These are phyloP conservation scores for Tulasnella sp. DNA, from an alignment of 768 basidiomycete genomes.

Conservation along the genomic window DNA sequence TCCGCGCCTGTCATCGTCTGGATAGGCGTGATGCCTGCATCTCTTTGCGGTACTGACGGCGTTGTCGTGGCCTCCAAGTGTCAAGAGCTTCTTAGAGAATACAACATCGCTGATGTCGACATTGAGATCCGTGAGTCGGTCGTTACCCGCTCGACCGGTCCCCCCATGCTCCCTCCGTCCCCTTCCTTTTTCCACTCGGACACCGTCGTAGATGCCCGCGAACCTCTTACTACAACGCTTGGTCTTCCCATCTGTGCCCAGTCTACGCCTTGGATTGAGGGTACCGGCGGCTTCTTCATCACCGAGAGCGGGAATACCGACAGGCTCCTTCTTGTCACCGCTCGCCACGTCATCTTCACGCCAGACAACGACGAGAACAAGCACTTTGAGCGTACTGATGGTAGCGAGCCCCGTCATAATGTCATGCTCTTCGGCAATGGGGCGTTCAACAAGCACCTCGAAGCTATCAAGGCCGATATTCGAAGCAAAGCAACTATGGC, in stretches of 20 bases:
- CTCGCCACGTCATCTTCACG: conserved; percentile 18
- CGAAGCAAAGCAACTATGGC: conserved; percentile 19
- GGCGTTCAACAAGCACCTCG: conserved; percentile 25
- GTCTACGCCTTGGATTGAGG: conserved; percentile 23
- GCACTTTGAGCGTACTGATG: conserved; percentile 18
- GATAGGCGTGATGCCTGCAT: conserved; percentile 15
- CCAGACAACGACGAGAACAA: conserved; percentile 24
- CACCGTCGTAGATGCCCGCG: background rate
- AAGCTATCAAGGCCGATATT: conserved; percentile 25
- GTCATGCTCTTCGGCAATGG: conserved; percentile 24
- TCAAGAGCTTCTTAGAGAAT: conserved; percentile 5
- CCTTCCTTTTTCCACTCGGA: no score
- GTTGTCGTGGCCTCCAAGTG: background rate
- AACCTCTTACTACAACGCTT: background rate
- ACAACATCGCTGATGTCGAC: conserved; percentile 13
- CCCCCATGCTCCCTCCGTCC: background rate
- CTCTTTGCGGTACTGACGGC: conserved; percentile 6
- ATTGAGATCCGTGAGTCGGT: conserved; percentile 14
- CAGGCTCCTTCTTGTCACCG: conserved; percentile 19
- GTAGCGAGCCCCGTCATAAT: conserved; percentile 18
- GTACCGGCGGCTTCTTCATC: conserved; percentile 29
- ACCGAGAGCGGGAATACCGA: conserved; percentile 19
- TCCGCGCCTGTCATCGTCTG: conserved; percentile 15
- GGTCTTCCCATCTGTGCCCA: conserved; percentile 24
- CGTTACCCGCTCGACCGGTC: background rate